Evolutionary conservation across 2,329 filamentous ascomycete genomes (phyloP), one percentile per base, ranked within the genome.

Genomic region (Aspergillus sp.): DNA sequence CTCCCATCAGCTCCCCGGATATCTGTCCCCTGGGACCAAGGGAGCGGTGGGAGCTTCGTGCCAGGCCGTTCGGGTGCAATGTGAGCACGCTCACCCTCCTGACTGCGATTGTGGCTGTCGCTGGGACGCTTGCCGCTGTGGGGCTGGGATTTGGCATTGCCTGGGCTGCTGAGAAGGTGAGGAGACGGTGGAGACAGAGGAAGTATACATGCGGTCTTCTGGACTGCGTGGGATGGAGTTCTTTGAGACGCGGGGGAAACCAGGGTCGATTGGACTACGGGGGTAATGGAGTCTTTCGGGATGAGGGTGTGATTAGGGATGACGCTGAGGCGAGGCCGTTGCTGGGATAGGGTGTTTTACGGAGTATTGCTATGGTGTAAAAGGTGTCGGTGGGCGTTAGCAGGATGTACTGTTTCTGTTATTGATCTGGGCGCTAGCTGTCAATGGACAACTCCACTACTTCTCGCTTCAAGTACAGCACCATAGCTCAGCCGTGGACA

Each of bases 1-100:
- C 60, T 5, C 61, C 62, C 1, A 34, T 65, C 7, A 29, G 45
- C 19, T 51, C 55, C 6, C 38, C 44, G 3, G 35, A 47, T 4
- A 57, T 66, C 33, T 66, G 62, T 33, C 60, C 61, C 1, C 47
- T 64, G 15, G 57, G 51, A 2, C 43, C 52, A 13, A 49, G 53
- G 29, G 61, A 66, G 46, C 45, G 57, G 32, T 66, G 62, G 61
- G 62, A 66, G 30, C 42, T 66, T 14, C 51, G 62, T 5, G 49
- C 58, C 8, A 33, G 42, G 11, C 55, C 59, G 1, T 54, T 64
- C 14, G 59, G 60, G 14, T 66, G 62, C 32, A 46, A 54, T 25
- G 59, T 61, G 16, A 63, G 60, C 35, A 62, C 59, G 0, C 41
- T 59, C 36, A 63, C 59, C 2, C 47, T 64, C 17, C 26, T 66